A percentile compares a stretch with the other conserved stretches of the same genome.
phyloP scores from a whole-genome alignment of 768 basidiomycete genomes.

The Pulveroboletus sp. region DNA sequence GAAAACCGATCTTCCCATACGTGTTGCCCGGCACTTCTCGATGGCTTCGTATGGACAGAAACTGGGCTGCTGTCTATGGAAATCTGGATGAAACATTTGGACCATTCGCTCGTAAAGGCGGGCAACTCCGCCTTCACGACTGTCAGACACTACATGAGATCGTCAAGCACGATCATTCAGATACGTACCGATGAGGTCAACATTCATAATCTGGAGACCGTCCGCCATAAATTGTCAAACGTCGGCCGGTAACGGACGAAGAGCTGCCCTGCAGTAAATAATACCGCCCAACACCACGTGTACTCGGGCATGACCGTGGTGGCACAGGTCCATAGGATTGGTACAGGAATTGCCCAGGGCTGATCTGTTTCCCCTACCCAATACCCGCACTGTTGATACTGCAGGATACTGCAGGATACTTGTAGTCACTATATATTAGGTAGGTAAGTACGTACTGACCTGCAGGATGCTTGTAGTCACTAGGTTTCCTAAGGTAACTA shows the following conservation, averaged over 20 bases:
- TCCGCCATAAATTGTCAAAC: not conserved
- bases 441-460: too few species aligned
- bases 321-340: too few species aligned
- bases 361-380: too few species aligned
- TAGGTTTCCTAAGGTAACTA: too few species aligned
- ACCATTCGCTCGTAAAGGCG: conserved; percentile 13
- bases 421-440: too few species aligned
- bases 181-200: conserved; percentile 18
- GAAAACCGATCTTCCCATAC: conserved; percentile 13
- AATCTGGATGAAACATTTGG: conserved; percentile 23
- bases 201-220: conserved; percentile 22
- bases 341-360: too few species aligned
- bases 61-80: conserved; percentile 15
- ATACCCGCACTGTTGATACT: not conserved
- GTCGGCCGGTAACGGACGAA: too few species aligned
- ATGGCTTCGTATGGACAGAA: conserved; percentile 5
- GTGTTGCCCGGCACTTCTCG: not conserved
- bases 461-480: too few species aligned
- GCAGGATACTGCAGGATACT: too few species aligned
- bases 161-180: not conserved
- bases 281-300: too few species aligned
- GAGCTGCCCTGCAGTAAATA: too few species aligned
- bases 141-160: not conserved
- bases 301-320: too few species aligned
- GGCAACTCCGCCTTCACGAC: conserved; percentile 27